Evolutionary conservation across 208 protist species (phyloP), one percentile per base, ranked within the genome.

Genomic region (Wallacemonas collosoma): DNA sequence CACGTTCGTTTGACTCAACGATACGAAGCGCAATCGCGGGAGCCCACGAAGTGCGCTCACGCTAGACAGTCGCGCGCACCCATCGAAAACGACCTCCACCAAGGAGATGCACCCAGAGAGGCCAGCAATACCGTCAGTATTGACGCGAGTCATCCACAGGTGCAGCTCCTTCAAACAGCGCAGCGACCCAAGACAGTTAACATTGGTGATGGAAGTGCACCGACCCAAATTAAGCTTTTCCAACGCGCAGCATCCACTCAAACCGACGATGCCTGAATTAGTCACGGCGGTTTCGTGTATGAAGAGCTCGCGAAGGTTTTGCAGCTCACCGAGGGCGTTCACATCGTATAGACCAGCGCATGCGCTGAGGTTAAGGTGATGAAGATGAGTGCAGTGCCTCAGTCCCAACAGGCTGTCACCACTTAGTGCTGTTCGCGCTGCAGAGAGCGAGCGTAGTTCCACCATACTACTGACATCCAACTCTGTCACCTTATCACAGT

Each of bases 91-190:
- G n/a, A 91, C 72, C 55, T 86, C 82, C 9, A 64, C 76, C n/a
- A 91, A 54, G 2, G 66, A 70, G 39, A 54, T 11, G 71, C 82
- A 91, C 1, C 41, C 15, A 7, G 73, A 61, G 17, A 91, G 55
- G 2, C 66, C 76, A 17, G 56, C 50, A 48, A 91, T 84, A 26
- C 80, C 86, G 36, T 70, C 54, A 14, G 80, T 77, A 2, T 68
- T 79, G 6, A 91, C 79, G 26, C 64, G 77, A 2, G 86, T 91
- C 56, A 73, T 85, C 71, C 82, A 91, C 1, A 91, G 71, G 75
- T 91, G 82, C 11, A 91, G 55, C 35, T 91, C 82, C 62, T 77
- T 65, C 36, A 91, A 57, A 6, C 44, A 39, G 1, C 45, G n/a
- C 55, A 91, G 54, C 0, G 41, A 26, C 3, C 70, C 55, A 0